Evolutionary conservation across 192 early-diverging fungal genomes (phyloP), one percentile per base, ranked within the genome.

Genomic region (Nowakowskiella sp.): DNA sequence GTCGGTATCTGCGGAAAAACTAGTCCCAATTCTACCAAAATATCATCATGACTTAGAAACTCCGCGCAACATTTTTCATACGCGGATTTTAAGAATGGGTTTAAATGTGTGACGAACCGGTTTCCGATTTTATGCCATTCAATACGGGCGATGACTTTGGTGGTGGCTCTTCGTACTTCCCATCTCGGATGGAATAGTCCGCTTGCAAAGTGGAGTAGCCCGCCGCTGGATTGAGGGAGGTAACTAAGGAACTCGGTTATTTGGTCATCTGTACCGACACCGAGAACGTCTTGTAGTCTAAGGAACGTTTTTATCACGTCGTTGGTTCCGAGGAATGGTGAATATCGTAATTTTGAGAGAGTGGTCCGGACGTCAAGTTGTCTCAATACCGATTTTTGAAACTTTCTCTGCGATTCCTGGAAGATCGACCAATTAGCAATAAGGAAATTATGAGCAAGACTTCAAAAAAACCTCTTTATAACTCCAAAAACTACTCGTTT

Each of bases 191-290:
- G 84, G 62, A 87, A 90, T 42, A 92, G 71, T 4, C 91, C 91
- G 29, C 76, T 69, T 13, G 85, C 85, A n/a, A 94, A 57, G 31
- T 85, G 86, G 48, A 82, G 76, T 44, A 90, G 60, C 8, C 90
- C 88, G 9, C 90, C 91, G 58, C 87, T 79, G 47, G 80, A 79
- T 44, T 87, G 80, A 24, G 90, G 88, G 24, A 90, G 57, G 52
- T 74, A 68, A 0, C 85, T 77, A 46, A 94, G 48, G 57, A 87
- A 74, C 80, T 94, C 88, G 31, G 83, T 81, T 16, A 94, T 78
- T 60, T 91, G 84, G 6, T 83, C 71, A 34, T 92, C 86, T 9
- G 80, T 80, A 0, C 75, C 71, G 34, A 81, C 73, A 0, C 76
- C 64, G 36, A 89, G 72, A 24, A 72, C 76, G 42, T 80, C 74